Percentiles rank a stretch among this genome's conserved stretches.
These are phyloP conservation scores for Ceratonia siliqua DNA, from an alignment of 306 rosid genomes.

Conservation along the genomic window DNA sequence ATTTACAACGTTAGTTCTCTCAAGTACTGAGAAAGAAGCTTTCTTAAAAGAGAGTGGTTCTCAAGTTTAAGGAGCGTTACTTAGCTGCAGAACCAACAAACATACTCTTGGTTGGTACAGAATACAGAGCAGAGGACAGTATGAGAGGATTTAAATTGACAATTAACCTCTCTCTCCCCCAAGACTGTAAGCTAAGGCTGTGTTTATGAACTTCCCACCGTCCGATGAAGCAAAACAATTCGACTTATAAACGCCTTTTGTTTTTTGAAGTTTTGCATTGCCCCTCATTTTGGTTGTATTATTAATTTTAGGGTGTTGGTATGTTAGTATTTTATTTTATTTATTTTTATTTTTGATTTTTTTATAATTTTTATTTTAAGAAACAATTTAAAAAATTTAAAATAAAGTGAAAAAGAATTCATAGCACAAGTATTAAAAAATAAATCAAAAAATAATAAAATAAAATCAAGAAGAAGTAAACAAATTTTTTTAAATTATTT, in stretches of 20 bases:
- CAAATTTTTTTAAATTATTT: no score
- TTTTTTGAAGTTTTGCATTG: neutral
- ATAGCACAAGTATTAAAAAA: no score
- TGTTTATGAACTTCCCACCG: conserved; percentile 36
- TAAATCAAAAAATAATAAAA: no score
- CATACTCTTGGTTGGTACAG: conserved; percentile 9
- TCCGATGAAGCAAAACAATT: conserved; percentile 29
- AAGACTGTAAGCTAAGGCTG: neutral
- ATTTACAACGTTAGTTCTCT: neutral
- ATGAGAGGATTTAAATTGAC: neutral
- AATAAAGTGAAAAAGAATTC: no score
- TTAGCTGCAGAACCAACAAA: conserved; percentile 34
- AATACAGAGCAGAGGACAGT: conserved; percentile 18
- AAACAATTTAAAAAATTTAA: no score
- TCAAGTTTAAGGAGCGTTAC: conserved; percentile 34
- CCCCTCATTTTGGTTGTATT: no score
- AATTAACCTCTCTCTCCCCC: neutral
- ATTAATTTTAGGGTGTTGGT: no score
- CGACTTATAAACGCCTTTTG: neutral
- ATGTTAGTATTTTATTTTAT: no score
- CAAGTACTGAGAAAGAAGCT: neutral
- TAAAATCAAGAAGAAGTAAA: no score
- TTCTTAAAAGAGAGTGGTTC: conserved; percentile 20
- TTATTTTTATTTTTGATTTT: no score
- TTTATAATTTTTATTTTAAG: no score